Evolutionary conservation across 345 rosid genomes (phyloP).

Genomic region (Streptanthus diversifolius): DNA sequence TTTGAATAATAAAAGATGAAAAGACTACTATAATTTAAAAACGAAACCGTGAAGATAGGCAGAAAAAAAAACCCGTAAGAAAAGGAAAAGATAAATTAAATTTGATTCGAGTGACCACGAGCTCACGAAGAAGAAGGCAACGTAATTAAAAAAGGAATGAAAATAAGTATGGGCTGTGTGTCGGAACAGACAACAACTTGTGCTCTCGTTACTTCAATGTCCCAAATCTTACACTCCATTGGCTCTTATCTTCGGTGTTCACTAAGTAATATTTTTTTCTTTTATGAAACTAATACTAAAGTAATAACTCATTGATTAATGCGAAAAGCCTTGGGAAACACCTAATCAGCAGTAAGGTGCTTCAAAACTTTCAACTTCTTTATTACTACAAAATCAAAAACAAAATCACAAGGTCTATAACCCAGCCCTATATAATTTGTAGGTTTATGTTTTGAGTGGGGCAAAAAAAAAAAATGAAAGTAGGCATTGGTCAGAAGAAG

Average conservation of each 20-base stretch:
- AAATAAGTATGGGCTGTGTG: slow-evolving; percentile 24
- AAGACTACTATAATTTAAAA: neutral
- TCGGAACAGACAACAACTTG: slow-evolving; percentile 33
- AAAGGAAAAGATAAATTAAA: slow-evolving; percentile 10
- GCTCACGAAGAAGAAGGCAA: slow-evolving; percentile 31
- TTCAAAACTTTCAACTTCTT: neutral
- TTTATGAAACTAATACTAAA: neutral
- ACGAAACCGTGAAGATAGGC: no score
- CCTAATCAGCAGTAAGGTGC: slow-evolving; percentile 18
- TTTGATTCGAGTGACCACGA: neutral
- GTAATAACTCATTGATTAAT: slow-evolving; percentile 10
- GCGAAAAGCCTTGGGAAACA: slow-evolving; percentile 30
- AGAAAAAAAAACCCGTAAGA: no score
- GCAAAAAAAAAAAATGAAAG: no score
- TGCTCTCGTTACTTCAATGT: slow-evolving; percentile 26
- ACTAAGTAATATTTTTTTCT: neutral
- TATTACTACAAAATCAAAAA: no score
- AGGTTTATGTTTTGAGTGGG: neutral
- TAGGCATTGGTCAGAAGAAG: no score
- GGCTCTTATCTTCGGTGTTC: slow-evolving; percentile 33
- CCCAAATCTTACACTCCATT: slow-evolving; percentile 26
- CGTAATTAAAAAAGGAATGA: neutral
- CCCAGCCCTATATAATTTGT: neutral
- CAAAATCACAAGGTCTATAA: neutral
- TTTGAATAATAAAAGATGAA: neutral